Evolutionary conservation across 1,139 yeast genomes (phyloP).

Genomic region (Hanseniaspora gamundiae): DNA sequence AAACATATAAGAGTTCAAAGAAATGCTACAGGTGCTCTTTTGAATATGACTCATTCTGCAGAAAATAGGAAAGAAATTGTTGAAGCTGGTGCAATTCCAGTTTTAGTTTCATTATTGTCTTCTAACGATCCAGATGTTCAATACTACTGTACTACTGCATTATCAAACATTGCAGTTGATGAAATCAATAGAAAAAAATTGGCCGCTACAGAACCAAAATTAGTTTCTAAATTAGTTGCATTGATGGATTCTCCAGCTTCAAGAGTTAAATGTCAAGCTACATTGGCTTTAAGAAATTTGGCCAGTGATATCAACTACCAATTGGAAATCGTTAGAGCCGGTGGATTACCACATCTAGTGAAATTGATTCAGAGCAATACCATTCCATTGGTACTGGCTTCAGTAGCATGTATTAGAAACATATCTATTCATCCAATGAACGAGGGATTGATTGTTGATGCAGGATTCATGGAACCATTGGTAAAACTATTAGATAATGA

Average conservation of each 20-base stretch:
- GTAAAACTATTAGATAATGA: slow-evolving; percentile 74
- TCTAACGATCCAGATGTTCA: slow-evolving; percentile 94
- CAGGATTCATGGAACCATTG: slow-evolving; percentile 85
- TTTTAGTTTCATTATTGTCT: slow-evolving; percentile 75
- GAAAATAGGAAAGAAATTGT: slow-evolving; percentile 95
- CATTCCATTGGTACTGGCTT: slow-evolving; percentile 85
- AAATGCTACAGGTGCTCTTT: slow-evolving; percentile 94
- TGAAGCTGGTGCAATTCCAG: slow-evolving; percentile 97
- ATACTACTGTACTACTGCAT: slow-evolving; percentile 94
- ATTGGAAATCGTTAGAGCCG: slow-evolving; percentile 88
- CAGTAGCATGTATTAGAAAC: slow-evolving; percentile 96
- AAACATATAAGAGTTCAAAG: slow-evolving; percentile 94
- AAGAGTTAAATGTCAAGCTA: slow-evolving; percentile 96
- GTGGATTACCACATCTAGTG: slow-evolving; percentile 87
- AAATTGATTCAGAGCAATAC: slow-evolving; percentile 79
- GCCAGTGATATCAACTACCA: slow-evolving; percentile 91
- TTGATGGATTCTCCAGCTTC: slow-evolving; percentile 90
- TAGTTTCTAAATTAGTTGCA: slow-evolving; percentile 75
- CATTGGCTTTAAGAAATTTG: slow-evolving; percentile 84
- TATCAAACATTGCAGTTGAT: slow-evolving; percentile 94
- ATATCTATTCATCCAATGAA: slow-evolving; percentile 93
- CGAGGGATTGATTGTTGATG: slow-evolving; percentile 89
- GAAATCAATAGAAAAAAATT: slow-evolving; percentile 79
- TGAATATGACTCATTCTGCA: slow-evolving; percentile 95
- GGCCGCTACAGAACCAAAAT: slow-evolving; percentile 87